Evolutionary conservation across 225 moss, liverwort and hornwort genomes (phyloP), one percentile per base, ranked within the genome.

Genomic region (Sphagnum tenellum): DNA sequence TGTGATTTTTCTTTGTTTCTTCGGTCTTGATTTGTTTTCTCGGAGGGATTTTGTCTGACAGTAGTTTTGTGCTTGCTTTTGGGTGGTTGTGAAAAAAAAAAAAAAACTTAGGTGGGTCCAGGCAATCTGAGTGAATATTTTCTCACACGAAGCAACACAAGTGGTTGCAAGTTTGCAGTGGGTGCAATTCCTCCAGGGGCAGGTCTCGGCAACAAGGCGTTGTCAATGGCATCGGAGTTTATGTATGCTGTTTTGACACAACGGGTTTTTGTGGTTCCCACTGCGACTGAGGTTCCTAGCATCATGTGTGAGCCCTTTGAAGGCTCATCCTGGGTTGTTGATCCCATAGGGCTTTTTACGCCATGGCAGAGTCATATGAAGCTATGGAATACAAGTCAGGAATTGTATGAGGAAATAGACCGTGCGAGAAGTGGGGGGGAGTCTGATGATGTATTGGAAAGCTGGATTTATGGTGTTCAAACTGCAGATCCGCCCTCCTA

Each of bases 221-320:
- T 89, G 45, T 82, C 84, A 48, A 82, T 82, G 7, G 68, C 75
- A 1, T 79, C 89, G 48, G 81, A 71, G 11, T 44, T 89, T 3
- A 57, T 92, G 49, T 85, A 85, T 61, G 82, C 92, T 4, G 70
- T 92, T 4, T 76, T 92, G 49, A 78, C 89, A 0, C 92, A 89
- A 62, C 48, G 92, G 59, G 82, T 92, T 12, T 50, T 92, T 2
- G 72, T 92, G 3, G 67, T 92, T 10, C 89, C 92, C 2, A 62
- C 61, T 5, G 3, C 8, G 8, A 77, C 74, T 9, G 60, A 66
- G 46, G 56, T 89, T 3, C 71, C 74, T 1, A 67, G 74, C 7
- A 11, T 92, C 44, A 76, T 92, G 60, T 92, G 92, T 67, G 92
- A 92, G 66, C 89, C 92, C 2, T 92, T 92, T 49, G 78, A 80